A percentile compares a stretch with the other conserved stretches of the same genome.
Evolutionary conservation across 208 protist genomes (phyloP).

Genomic region (Leishmania arabica): DNA sequence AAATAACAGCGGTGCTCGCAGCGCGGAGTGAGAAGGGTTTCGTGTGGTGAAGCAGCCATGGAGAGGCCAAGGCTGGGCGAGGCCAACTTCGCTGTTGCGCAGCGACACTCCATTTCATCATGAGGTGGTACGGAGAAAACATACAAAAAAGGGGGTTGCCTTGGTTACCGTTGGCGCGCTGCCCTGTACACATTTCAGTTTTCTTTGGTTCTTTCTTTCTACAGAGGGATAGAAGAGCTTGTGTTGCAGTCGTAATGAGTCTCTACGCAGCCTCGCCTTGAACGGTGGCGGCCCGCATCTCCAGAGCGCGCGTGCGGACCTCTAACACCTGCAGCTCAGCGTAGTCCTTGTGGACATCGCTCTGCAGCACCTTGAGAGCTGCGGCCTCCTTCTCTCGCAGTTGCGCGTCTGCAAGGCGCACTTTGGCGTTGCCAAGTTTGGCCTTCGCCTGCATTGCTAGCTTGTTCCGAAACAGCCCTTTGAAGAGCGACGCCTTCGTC

Average conservation of each 20-base stretch:
- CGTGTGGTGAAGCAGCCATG: not conserved
- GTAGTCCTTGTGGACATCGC: constrained; percentile 31
- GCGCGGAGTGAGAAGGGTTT: not conserved
- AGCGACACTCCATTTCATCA: not conserved
- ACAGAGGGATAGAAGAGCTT: not conserved
- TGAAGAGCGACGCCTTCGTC: constrained; percentile 62
- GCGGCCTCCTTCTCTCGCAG: constrained; percentile 60
- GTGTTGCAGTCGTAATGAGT: not conserved
- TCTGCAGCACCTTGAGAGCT: constrained; percentile 38
- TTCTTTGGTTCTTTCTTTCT: not conserved
- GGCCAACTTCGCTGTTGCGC: not conserved
- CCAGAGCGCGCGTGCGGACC: constrained; percentile 63
- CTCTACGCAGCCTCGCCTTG: not conserved
- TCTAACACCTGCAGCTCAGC: constrained; percentile 63
- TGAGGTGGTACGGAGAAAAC: not conserved
- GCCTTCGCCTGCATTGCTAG: constrained; percentile 78
- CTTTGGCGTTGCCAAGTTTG: constrained; percentile 78
- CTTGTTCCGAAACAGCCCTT: constrained; percentile 74
- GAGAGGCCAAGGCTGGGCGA: not conserved
- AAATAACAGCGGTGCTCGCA: not conserved
- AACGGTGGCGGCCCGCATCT: constrained; percentile 54
- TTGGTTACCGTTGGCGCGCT: not conserved
- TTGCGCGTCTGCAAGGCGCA: constrained; percentile 66
- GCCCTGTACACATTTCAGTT: not conserved
- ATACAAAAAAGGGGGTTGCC: not conserved